Conservation (phyloP, 352 stramenopile species). For the Pythium phragmiticola region DNA sequence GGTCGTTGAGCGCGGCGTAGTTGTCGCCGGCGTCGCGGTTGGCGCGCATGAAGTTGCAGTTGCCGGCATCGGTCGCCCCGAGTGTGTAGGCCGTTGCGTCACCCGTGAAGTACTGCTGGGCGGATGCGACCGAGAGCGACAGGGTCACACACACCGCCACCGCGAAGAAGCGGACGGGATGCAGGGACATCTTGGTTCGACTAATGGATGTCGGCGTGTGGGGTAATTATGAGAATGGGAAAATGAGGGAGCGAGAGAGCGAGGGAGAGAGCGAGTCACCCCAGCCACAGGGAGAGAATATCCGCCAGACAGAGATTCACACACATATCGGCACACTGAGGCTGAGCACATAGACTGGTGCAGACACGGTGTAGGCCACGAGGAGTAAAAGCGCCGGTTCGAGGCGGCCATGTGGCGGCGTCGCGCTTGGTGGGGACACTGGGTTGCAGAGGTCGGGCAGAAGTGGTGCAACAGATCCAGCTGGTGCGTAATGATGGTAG, state of each 20-base stretch:
- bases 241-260: background rate
- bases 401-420: background rate
- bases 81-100: conserved; percentile 30
- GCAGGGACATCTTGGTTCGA: too few relatives aligned
- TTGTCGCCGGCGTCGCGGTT: conserved; percentile 37
- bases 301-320: background rate
- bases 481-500: background rate
- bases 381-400: conserved; percentile 13
- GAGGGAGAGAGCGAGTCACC: background rate
- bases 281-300: background rate
- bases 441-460: conserved; percentile 6
- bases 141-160: background rate
- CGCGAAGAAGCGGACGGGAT: background rate
- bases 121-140: background rate
- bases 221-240: background rate
- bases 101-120: conserved; percentile 22
- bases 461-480: conserved; percentile 8
- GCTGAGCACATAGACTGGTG: too few relatives aligned
- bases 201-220: too few relatives aligned
- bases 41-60: conserved; percentile 68
- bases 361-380: too few relatives aligned
- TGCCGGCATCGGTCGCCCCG: conserved; percentile 13
- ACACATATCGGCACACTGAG: too few relatives aligned
- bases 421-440: background rate
- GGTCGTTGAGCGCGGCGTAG: conserved; percentile 62